Base-by-base conservation (phyloP, 805 yeast species). In the Hanseniaspora valbyensis region DNA sequence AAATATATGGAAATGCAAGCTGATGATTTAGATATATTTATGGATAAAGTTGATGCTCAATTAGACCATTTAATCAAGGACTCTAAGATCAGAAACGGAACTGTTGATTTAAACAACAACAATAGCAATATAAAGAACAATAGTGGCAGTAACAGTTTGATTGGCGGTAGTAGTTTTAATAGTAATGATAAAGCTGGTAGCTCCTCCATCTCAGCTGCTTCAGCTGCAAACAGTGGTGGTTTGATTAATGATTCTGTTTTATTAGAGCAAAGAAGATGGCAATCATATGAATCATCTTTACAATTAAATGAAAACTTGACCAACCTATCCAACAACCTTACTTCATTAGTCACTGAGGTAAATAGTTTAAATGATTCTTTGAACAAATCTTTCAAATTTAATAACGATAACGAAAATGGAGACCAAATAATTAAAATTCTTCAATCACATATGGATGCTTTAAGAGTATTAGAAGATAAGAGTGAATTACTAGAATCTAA, bases 1-100 rank as follows among this genome's bases (percentile, higher is more conserved):
- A 70, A 80, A 37, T 90, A 88, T 60, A 83, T 92, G 45, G 92
- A 83, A 60, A 81, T 82, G 57, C 97, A 92, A 63, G 98, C 92
- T 62, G 86, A 84, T 53, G 97, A 90, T 59, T 69, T 92, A 44
- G 98, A 90, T 53, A 71, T 75, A 14, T 74, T 90, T 58, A 73
- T 92, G 55, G 83, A 83, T 56, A 81, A 81, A 54, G 89, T 89
- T 60, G 97, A 92, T 40, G 36, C 51, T 10, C 51, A 48, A 40
- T 26, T 48, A 40, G 51, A 48, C 13, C 51, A 48, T 33, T 48
- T 48, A 36, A 22, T 48, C 18, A 48, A 48, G 26, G 64, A 39
- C 53, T 32, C 44, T 16, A 48, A 48, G 24, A 37, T 32, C 18
- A 40, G 30, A 28, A 48, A 48, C 21, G 44, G 32, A 6, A 37